Base-by-base conservation (phyloP, 2,329 filamentous ascomycete genomes). In the Claviceps quebecensis region DNA sequence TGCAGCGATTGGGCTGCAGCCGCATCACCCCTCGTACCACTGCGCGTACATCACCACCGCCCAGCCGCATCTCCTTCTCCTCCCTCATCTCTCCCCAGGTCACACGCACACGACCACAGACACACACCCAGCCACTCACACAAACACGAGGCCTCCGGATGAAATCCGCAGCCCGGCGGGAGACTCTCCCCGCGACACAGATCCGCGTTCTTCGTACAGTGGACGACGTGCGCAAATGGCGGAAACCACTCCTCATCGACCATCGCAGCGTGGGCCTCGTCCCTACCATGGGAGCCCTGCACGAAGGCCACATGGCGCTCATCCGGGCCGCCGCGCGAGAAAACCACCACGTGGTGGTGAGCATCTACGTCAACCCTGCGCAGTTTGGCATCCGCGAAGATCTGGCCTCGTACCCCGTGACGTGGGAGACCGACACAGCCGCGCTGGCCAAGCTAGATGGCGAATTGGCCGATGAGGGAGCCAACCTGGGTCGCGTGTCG, bases 261-360 rank as follows among this genome's bases (percentile, higher is more conserved):
- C 78, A 84, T 59, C 80, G 84, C 52, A 83, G 82, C 45, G 82
- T 98, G 53, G 88, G 86, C 53, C 80, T 98, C 29, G 89, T 98
- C 38, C 93, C 93, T 1, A 98, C 93, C 36, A 97, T 98, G 93
- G 93, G 93, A 56, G 93, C 93, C 48, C 77, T 98, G n/a, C 93
- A 98, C 67, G 78, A 82, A 51, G 93, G 93, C 41, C 93, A 98
- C 69, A 69, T 95, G 49, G 86, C 86, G 3, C 77, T 98, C 22
- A 85, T 95, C 61, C 85, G 87, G 53, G 78, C 83, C 59, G 93
- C 93, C 3, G 90, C 90, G 1, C 73, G 75, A 47, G 87, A 95
- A 60, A 93, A 89, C 69, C 84, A 86, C 57, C 79, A 89, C 59
- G 86, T 97, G 52, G 83, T 96, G 55, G 86, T 98, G 52, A 89